Percentiles rank a stretch among this genome's conserved stretches.
These are phyloP conservation scores for Ploettnerulaceae sp. DNA, from an alignment of 2,329 filamentous ascomycete species.

Conservation along the genomic window DNA sequence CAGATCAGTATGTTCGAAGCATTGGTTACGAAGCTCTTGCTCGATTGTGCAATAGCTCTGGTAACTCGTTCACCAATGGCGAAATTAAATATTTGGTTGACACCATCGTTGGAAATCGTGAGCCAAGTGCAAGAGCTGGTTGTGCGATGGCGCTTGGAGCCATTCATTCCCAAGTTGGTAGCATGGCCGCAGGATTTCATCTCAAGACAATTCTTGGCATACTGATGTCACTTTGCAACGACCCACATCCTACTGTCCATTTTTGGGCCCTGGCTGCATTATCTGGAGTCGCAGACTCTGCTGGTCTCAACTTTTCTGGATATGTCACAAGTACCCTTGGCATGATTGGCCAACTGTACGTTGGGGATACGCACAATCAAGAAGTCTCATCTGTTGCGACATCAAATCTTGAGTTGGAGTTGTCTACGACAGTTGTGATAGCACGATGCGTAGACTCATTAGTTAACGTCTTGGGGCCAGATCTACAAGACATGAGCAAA, in stretches of 20 bases:
- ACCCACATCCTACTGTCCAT: conserved; percentile 91
- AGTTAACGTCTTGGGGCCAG: conserved; percentile 92
- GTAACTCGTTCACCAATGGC: conserved; percentile 80
- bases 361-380: conserved; percentile 83
- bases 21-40: conserved; percentile 83
- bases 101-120: conserved; percentile 87
- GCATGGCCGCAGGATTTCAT: conserved; percentile 95
- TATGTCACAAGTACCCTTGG: conserved; percentile 89
- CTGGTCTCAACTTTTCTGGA: conserved; percentile 83
- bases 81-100: conserved; percentile 92
- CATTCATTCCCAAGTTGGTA: conserved; percentile 92
- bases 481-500: conserved; percentile 87
- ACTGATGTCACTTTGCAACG: conserved; percentile 94
- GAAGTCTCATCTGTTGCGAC: conserved; percentile 75
- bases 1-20: conserved; percentile 79
- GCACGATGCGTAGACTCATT: conserved; percentile 89
- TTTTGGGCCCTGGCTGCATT: conserved; percentile 94
- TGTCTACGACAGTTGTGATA: conserved; percentile 76
- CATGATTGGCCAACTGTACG: conserved; percentile 90
- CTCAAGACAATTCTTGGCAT: conserved; percentile 97
- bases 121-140: conserved; percentile 87
- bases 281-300: conserved; percentile 81
- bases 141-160: conserved; percentile 90
- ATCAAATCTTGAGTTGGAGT: conserved; percentile 84
- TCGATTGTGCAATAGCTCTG: conserved; percentile 69